Evolutionary conservation across 306 rosid species (phyloP).

Genomic region (Mucuna pruriens): DNA sequence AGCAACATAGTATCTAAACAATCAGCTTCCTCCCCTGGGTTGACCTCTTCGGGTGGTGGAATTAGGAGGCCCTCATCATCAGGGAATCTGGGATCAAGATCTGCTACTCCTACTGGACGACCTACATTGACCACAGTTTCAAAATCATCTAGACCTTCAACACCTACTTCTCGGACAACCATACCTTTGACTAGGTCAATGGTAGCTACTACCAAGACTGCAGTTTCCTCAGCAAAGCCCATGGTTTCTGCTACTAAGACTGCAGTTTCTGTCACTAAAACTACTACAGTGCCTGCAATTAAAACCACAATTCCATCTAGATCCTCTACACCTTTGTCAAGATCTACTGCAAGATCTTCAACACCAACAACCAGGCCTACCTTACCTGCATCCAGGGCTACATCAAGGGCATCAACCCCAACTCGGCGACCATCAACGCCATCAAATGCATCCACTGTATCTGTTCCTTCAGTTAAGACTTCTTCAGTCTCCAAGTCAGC

Average conservation of each 20-base stretch:
- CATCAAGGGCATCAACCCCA: slow-evolving; percentile 88
- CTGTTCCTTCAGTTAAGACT: slow-evolving; percentile 59
- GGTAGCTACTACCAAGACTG: slow-evolving; percentile 53
- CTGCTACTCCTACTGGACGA: slow-evolving; percentile 87
- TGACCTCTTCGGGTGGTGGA: slow-evolving; percentile 73
- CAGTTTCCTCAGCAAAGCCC: slow-evolving; percentile 58
- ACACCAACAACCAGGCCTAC: slow-evolving; percentile 85
- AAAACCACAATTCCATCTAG: slow-evolving; percentile 66
- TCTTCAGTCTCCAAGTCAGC: slow-evolving; percentile 74
- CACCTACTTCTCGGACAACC: slow-evolving; percentile 84
- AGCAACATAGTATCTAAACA: slow-evolving; percentile 65
- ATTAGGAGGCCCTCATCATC: slow-evolving; percentile 79
- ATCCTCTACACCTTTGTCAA: slow-evolving; percentile 83
- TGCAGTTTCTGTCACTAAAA: slow-evolving; percentile 39
- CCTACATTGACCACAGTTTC: slow-evolving; percentile 63
- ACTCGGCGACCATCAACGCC: slow-evolving; percentile 79
- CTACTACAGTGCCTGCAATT: slow-evolving; percentile 51
- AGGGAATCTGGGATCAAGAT: slow-evolving; percentile 86
- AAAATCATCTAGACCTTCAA: slow-evolving; percentile 81
- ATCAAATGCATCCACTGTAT: slow-evolving; percentile 50
- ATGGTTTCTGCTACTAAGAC: slow-evolving; percentile 49
- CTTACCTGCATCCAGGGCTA: slow-evolving; percentile 69
- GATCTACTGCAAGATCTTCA: slow-evolving; percentile 76
- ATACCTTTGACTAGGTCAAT: slow-evolving; percentile 58
- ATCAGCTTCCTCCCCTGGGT: slow-evolving; percentile 68